Evolutionary conservation across 2,329 filamentous ascomycete genomes (phyloP).

Genomic region (Keithomyces neogunnii): DNA sequence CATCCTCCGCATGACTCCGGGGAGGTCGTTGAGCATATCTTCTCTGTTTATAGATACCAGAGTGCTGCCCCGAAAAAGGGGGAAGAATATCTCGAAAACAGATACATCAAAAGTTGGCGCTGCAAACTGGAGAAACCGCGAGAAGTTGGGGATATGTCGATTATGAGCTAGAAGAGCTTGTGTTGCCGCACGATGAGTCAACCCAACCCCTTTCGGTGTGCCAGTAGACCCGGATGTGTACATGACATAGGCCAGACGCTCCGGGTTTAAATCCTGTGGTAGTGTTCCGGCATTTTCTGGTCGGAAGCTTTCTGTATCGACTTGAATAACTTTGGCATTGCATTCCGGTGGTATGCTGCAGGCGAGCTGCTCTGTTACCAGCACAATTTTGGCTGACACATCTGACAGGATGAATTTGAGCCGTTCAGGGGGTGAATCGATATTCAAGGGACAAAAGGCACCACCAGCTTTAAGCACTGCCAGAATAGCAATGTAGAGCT

Average conservation of each 20-base stretch:
- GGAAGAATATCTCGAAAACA: conserved; percentile 92
- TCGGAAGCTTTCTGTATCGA: conserved; percentile 13
- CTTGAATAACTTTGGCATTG: conserved; percentile 25
- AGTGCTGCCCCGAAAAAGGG: conserved; percentile 64
- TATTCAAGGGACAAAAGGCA: conserved; percentile 76
- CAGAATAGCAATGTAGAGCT: conserved; percentile 69
- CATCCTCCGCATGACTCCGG: conserved; percentile 54
- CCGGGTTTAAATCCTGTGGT: conserved; percentile 13
- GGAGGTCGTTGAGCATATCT: conserved; percentile 67
- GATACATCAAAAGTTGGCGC: conserved; percentile 91
- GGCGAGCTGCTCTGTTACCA: conserved; percentile 49
- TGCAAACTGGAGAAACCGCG: conserved; percentile 82
- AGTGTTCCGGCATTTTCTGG: not conserved
- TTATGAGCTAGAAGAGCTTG: conserved; percentile 80
- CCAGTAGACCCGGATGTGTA: conserved; percentile 91
- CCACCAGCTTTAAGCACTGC: conserved; percentile 74
- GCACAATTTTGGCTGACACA: conserved; percentile 58
- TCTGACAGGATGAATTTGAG: conserved; percentile 76
- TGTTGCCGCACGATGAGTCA: conserved; percentile 72
- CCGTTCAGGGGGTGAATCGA: conserved; percentile 69
- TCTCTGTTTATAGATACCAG: conserved; percentile 62
- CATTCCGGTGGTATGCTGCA: conserved; percentile 27
- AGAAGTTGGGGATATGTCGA: conserved; percentile 64
- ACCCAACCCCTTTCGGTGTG: conserved; percentile 75
- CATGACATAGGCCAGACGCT: conserved; percentile 73